phyloP scores from a whole-genome alignment of 768 basidiomycete genomes.

The Pisolithus microcarpus region DNA sequence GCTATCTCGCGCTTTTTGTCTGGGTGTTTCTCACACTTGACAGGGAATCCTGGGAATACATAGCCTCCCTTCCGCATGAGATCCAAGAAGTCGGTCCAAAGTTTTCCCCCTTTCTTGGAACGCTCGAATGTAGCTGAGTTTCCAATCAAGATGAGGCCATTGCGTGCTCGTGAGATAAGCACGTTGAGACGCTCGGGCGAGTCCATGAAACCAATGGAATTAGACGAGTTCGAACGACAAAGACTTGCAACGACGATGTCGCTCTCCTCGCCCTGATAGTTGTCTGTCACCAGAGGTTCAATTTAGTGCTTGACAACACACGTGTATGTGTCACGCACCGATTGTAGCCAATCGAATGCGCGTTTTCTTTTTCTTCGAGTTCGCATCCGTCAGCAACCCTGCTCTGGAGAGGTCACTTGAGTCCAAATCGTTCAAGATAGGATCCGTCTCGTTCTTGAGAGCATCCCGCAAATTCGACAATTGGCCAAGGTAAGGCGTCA shows the following conservation, averaged over 20 bases:
- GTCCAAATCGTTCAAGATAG: constrained; percentile 58
- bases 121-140: constrained; percentile 52
- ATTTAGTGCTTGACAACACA: neutral
- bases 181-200: constrained; percentile 67
- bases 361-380: constrained; percentile 36
- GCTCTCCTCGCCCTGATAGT: constrained; percentile 72
- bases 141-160: constrained; percentile 60
- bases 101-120: constrained; percentile 41
- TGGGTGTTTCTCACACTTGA: constrained; percentile 51
- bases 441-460: constrained; percentile 44
- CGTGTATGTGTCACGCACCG: constrained; percentile 31
- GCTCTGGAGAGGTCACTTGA: constrained; percentile 50
- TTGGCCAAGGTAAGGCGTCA: constrained; percentile 69
- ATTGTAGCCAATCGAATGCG: constrained; percentile 57
- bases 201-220: constrained; percentile 67
- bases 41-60: constrained; percentile 54
- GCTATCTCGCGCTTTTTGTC: constrained; percentile 32
- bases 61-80: constrained; percentile 37
- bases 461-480: constrained; percentile 42
- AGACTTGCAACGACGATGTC: constrained; percentile 59
- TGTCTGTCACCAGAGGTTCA: constrained; percentile 36
- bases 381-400: constrained; percentile 39
- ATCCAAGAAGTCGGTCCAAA: constrained; percentile 47
- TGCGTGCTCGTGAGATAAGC: constrained; percentile 58
- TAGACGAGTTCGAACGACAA: constrained; percentile 48